Evolutionary conservation across 225 moss, liverwort and hornwort genomes (phyloP).

Genomic region (Sphagnum tenellum): DNA sequence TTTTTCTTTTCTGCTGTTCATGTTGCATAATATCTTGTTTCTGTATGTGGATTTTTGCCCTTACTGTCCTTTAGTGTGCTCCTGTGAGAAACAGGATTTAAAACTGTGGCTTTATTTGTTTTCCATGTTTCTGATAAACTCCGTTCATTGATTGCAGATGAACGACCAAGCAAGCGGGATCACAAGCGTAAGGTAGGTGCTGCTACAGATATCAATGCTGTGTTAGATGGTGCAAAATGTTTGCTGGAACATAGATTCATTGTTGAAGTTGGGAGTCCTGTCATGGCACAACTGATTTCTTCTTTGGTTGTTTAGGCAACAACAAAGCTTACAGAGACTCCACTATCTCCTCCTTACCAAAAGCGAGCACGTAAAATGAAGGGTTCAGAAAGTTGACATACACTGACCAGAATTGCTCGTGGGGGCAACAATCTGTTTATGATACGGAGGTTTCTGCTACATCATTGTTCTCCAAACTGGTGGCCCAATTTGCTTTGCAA

Average conservation of each 20-base stretch:
- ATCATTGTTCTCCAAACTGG: too few relatives aligned
- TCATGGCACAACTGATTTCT: neutral
- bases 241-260: neutral
- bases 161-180: conserved; percentile 73
- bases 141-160: conserved; percentile 30
- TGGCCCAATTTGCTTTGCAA: too few relatives aligned
- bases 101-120: neutral
- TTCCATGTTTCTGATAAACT: neutral
- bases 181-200: conserved; percentile 76
- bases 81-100: neutral
- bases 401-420: too few relatives aligned
- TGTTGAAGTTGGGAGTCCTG: neutral
- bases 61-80: neutral
- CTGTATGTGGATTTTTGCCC: neutral
- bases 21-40: neutral
- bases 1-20: neutral
- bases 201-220: neutral
- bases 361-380: conserved; percentile 82
- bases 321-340: conserved; percentile 63
- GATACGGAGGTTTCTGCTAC: too few relatives aligned
- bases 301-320: conserved; percentile 38
- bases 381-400: conserved; percentile 57
- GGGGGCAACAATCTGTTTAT: too few relatives aligned
- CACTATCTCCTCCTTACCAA: conserved; percentile 55
- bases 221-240: neutral